Conservation (phyloP, 73 alveolate genomes). For the Tetrahymena elliotti region DNA sequence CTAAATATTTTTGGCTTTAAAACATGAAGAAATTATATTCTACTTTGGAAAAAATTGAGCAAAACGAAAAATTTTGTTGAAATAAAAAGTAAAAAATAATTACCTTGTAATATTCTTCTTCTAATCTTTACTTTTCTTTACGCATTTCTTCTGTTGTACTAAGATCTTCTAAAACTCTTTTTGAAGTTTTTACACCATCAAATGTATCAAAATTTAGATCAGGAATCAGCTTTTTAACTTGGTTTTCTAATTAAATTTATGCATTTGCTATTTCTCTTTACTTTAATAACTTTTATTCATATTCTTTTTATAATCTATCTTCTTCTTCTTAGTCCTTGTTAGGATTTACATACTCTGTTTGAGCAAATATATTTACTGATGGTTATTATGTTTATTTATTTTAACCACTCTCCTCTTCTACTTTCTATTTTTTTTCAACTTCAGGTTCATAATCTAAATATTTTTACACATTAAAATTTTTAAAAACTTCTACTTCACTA, state of each 20-base stretch:
- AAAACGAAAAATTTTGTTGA: background rate
- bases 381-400: background rate
- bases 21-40: background rate
- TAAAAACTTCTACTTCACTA: no score
- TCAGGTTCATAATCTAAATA: background rate
- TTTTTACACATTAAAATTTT: background rate
- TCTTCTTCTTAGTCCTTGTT: background rate
- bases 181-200: slow-evolving; percentile 2
- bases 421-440: background rate
- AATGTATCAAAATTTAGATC: slow-evolving; percentile 27
- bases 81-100: background rate
- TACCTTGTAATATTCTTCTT: background rate
- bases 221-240: slow-evolving; percentile 24
- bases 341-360: background rate
- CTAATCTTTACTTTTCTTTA: background rate
- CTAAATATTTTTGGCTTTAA: no score
- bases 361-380: background rate
- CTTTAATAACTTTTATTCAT: background rate
- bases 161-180: background rate
- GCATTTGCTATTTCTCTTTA: background rate
- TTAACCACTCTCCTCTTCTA: background rate
- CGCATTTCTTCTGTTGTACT: background rate
- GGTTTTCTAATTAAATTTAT: slow-evolving; percentile 3
- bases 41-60: background rate
- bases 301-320: background rate